Evolutionary conservation across 768 basidiomycete genomes (phyloP), one percentile per base, ranked within the genome.

Genomic region (Leccinum longicurvipes): DNA sequence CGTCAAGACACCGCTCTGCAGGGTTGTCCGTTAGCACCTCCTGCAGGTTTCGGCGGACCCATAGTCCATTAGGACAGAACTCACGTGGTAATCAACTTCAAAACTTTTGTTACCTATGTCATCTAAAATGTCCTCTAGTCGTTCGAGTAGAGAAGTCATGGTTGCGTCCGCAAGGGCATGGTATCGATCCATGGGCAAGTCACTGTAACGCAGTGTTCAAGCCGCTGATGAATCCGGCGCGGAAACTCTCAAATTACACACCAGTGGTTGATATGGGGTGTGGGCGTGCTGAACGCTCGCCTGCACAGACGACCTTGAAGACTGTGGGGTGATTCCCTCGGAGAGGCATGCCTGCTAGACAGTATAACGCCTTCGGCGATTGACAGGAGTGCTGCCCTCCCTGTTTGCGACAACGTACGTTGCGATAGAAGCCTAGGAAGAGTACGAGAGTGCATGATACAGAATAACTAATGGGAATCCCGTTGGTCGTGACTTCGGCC

Each of bases 1-100:
- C 1, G 93, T 97, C 31, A 97, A 70, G 28, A 97, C 94, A n/a
- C 94, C 94, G 64, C 87, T 86, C 94, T 96, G 69, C 29, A 25
- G 56, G 24, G 42, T 57, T 56, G 25, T 34, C 17, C 53, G 14
- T 70, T 12, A 70, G 56, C 15, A 29, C 19, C 29, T 23, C 19
- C 21, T 46, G 28, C 39, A n/a, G 28, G 7, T 15, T 56, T 42
- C n/a, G 31, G 25, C 34, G 28, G n/a, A n/a, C n/a, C n/a, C n/a
- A n/a, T n/a, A 34, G 47, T 31, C 14, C n/a, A 28, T 39, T 14
- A 15, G 23, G 9, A 19, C 46, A 21, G 44, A 46, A 73, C 87
- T 53, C 67, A 93, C 93, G 66, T 85, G 85, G 70, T 96, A 96
- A 69, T 96, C 94, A 19, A 97, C 89, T 70, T 97, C 93, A 60